These are phyloP conservation scores for Phaseolus coccineus DNA, from an alignment of 331 rosid genomes.

Conservation along the genomic window DNA sequence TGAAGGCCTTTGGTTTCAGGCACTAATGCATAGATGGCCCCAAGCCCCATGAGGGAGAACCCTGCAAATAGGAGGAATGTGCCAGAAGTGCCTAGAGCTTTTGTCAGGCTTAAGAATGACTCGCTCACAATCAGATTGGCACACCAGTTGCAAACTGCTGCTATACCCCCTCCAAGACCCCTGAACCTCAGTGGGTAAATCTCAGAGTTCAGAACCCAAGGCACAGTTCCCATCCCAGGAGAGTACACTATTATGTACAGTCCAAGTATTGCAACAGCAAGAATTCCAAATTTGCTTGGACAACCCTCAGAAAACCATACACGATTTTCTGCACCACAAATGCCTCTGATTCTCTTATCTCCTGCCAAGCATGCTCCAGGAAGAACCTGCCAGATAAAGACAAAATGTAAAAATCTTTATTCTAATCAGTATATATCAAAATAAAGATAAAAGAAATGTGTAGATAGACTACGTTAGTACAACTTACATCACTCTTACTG, in stretches of 20 bases:
- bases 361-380: constrained; percentile 74
- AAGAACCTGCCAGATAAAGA: constrained; percentile 50
- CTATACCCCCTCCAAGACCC: constrained; percentile 84
- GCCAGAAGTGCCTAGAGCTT: constrained; percentile 62
- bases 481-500: constrained; percentile 52
- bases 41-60: constrained; percentile 60
- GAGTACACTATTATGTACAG: constrained; percentile 70
- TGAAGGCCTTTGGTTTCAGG: constrained; percentile 77
- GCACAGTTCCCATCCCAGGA: constrained; percentile 83
- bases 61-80: constrained; percentile 75
- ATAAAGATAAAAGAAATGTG: not conserved
- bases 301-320: constrained; percentile 78
- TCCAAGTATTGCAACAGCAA: constrained; percentile 65
- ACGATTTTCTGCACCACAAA: constrained; percentile 51
- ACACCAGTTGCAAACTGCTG: constrained; percentile 79
- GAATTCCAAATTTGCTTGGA: constrained; percentile 71
- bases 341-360: constrained; percentile 39
- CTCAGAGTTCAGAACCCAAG: constrained; percentile 86
- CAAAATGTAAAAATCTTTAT: not conserved
- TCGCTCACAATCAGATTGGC: constrained; percentile 71
- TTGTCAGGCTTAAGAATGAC: constrained; percentile 62
- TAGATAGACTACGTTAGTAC: not conserved
- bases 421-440: not conserved
- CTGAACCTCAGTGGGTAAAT: constrained; percentile 78
- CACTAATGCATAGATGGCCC: constrained; percentile 59